These are phyloP conservation scores for Rutidosis leptorrhynchoides DNA, from an alignment of 129 eudicot species.

Conservation along the genomic window DNA sequence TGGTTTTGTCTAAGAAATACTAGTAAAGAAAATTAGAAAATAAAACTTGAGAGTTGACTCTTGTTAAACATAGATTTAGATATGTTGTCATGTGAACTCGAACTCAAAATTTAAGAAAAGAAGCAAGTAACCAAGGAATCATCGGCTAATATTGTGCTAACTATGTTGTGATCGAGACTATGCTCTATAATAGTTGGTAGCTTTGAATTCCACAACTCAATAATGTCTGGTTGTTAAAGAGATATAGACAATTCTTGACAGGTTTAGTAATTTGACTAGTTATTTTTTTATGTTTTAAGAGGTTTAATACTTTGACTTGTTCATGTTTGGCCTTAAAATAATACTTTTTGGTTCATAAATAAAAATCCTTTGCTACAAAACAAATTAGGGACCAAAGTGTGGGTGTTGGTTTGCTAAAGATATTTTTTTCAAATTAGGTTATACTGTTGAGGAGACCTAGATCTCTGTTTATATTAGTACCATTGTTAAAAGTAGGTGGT, in stretches of 20 bases:
- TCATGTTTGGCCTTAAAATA: neutral
- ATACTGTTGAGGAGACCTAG: neutral
- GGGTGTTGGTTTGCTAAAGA: conserved; percentile 4
- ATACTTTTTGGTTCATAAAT: neutral
- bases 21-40: too few species aligned
- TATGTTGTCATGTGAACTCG: neutral
- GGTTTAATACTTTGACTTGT: neutral
- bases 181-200: neutral
- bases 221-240: neutral
- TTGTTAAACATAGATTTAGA: conserved; percentile 10
- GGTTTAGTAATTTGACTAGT: neutral
- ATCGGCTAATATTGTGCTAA: neutral
- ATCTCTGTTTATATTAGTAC: conserved; percentile 13
- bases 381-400: conserved; percentile 3
- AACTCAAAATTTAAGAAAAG: neutral
- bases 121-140: conserved; percentile 10
- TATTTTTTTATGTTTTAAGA: too few species aligned
- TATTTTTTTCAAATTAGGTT: neutral
- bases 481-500: conserved; percentile 2
- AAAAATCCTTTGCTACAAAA: neutral
- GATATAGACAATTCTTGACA: neutral
- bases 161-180: neutral
- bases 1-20: too few species aligned
- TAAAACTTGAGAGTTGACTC: too few species aligned
- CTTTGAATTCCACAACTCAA: neutral